phyloP scores from a whole-genome alignment of 78 protist species.

The Dictyostelium brefeldianum region DNA sequence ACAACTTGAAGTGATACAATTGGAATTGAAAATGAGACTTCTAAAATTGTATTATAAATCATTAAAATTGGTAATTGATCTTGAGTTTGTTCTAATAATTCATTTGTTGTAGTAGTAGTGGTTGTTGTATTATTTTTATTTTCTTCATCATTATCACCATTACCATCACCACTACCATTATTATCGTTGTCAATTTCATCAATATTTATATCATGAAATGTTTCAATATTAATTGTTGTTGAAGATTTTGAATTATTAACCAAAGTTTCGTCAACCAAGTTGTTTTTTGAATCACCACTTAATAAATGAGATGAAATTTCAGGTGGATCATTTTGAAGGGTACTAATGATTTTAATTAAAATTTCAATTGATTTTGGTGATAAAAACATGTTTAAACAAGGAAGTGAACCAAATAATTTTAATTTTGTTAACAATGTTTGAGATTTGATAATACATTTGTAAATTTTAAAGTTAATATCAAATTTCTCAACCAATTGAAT shows the following conservation, averaged over 20 bases:
- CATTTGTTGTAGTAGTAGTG: background rate
- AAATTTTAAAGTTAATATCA: slow-evolving; percentile 69
- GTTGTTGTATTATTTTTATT: background rate
- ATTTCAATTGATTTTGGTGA: slow-evolving; percentile 53
- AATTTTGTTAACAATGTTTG: slow-evolving; percentile 62
- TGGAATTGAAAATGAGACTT: slow-evolving; percentile 46
- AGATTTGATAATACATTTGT: slow-evolving; percentile 74
- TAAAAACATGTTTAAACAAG: slow-evolving; percentile 46
- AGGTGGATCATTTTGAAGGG: slow-evolving; percentile 42
- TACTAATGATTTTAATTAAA: slow-evolving; percentile 32
- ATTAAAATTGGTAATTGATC: slow-evolving; percentile 73
- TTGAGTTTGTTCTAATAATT: slow-evolving; percentile 23
- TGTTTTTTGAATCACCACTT: background rate
- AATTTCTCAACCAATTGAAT: slow-evolving; percentile 59
- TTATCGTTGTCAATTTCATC: background rate
- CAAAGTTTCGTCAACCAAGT: background rate
- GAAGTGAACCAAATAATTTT: slow-evolving; percentile 71
- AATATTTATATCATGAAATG: background rate
- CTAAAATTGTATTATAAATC: slow-evolving; percentile 64
- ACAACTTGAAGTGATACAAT: background rate
- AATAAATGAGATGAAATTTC: background rate
- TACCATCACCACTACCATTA: background rate
- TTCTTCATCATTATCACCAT: background rate
- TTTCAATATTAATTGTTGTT: background rate
- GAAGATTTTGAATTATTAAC: too few species aligned